phyloP scores from a whole-genome alignment of 169 alveolate genomes.

The Eimeria falciformis region DNA sequence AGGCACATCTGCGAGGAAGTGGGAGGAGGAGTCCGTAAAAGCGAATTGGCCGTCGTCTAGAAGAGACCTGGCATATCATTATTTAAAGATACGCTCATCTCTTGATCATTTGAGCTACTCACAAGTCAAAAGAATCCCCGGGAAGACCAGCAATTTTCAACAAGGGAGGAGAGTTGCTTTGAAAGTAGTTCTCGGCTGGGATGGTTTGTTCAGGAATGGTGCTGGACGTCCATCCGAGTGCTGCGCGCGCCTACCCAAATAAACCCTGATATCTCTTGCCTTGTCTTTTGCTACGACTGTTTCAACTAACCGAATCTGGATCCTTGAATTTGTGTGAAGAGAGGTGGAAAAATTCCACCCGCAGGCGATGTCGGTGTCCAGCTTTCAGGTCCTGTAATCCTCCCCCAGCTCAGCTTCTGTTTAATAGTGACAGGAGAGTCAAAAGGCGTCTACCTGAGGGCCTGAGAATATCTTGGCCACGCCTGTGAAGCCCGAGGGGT shows the following conservation, averaged over 20 bases:
- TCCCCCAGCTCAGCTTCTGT: constrained; percentile 88
- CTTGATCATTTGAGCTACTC: background rate
- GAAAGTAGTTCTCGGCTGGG: constrained; percentile 86
- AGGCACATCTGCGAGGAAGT: constrained; percentile 91
- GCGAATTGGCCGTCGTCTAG: constrained; percentile 92
- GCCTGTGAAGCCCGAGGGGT: constrained; percentile 82
- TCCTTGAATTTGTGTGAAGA: constrained; percentile 80
- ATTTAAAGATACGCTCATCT: background rate
- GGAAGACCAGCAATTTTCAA: constrained; percentile 87
- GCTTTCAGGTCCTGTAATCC: constrained; percentile 81
- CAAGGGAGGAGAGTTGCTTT: constrained; percentile 86
- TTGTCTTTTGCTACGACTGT: too few species aligned
- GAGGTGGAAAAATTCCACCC: constrained; percentile 83
- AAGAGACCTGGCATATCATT: constrained; percentile 79
- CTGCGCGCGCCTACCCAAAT: constrained; percentile 70
- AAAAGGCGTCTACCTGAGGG: constrained; percentile 82
- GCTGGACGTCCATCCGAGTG: constrained; percentile 88
- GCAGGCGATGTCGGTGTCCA: constrained; percentile 79
- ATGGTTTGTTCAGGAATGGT: constrained; percentile 86
- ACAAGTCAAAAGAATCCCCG: constrained; percentile 88
- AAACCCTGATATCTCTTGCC: background rate
- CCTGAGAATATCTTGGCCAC: constrained; percentile 84
- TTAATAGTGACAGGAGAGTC: background rate
- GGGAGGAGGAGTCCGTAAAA: constrained; percentile 84
- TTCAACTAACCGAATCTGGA: constrained; percentile 78